Base-by-base conservation (phyloP, 495 filamentous ascomycete species). In the Penicillium roqueforti region DNA sequence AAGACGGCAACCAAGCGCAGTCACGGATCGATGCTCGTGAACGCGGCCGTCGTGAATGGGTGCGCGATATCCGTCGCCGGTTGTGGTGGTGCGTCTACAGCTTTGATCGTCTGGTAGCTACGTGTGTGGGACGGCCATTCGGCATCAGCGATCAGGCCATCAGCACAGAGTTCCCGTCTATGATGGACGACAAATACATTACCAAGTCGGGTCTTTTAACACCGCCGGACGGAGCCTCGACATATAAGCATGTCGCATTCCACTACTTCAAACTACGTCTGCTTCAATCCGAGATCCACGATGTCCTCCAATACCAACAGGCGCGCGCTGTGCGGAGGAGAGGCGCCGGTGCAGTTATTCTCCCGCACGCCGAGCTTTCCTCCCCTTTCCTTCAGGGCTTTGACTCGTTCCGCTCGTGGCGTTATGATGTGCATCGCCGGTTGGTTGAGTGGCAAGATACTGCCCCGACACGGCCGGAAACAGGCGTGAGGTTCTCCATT, bases 71-170 rank as follows among this genome's bases (percentile, higher is more conserved):
- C 34, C 83, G 92, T 43, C 80, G 92, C 54, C 82, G 92, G 25
- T 75, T 97, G 18, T 97, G 92, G 91, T 97, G 92, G 92, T 95
- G 90, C 72, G 88, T 89, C 1, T 97, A 97, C 66, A 91, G 88
- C 28, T 87, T 96, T 56, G 92, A 97, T 65, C 83, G 92, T 25
- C 83, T 97, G 19, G 92, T 96, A 46, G 87, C 87, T 55, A 89
- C 89, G 14, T 96, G 92, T 56, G 92, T 97, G 32, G 92, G 92
- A 38, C 80, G 92, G 34, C 92, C 92, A 13, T 95, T 97, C 63
- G 91, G 92, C 25, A 92, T 97, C 53, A 89, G 85, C 8, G 92
- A 97, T 67, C 88, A 93, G 65, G 90, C 92, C 37, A 86, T 97
- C 57, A 97, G 92, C 28, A 97, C 87, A 6, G 89, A 95, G 63